phyloP scores from a whole-genome alignment of 2,329 filamentous ascomycete species.

The Apiospora phragmitis region DNA sequence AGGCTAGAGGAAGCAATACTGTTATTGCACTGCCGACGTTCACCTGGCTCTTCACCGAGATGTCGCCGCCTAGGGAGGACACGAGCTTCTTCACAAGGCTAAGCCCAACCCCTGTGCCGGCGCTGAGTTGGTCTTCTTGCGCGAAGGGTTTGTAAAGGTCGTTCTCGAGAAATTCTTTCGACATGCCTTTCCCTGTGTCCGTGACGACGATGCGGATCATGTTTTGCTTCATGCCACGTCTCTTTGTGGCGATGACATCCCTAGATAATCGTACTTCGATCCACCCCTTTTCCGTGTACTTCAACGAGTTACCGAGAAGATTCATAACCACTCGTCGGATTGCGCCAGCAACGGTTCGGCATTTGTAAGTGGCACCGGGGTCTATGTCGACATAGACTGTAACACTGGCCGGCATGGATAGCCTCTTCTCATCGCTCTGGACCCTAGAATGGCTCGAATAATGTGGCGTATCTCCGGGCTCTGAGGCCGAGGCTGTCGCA shows the following conservation, averaged over 20 bases:
- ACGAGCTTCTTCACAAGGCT: slow-evolving; percentile 51
- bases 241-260: background rate
- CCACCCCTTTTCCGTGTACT: slow-evolving; percentile 48
- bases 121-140: slow-evolving; percentile 59
- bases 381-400: slow-evolving; percentile 53
- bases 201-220: slow-evolving; percentile 37
- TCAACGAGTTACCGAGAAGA: slow-evolving; percentile 60
- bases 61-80: background rate
- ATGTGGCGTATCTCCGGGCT: background rate
- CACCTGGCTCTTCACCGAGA: slow-evolving; percentile 1
- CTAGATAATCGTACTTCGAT: slow-evolving; percentile 21
- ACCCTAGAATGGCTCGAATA: too few relatives aligned
- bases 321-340: slow-evolving; percentile 59
- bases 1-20: background rate
- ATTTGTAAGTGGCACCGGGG: slow-evolving; percentile 47
- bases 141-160: slow-evolving; percentile 60
- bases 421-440: too few relatives aligned
- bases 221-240: background rate
- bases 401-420: slow-evolving; percentile 21
- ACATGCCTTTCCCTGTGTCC: slow-evolving; percentile 64
- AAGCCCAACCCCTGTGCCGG: slow-evolving; percentile 60
- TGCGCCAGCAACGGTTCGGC: slow-evolving; percentile 52
- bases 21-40: background rate
- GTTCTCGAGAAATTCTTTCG: slow-evolving; percentile 55
- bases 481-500: background rate